Conservation (phyloP, 305 asterid species). For the Caryopteris hybrid region DNA sequence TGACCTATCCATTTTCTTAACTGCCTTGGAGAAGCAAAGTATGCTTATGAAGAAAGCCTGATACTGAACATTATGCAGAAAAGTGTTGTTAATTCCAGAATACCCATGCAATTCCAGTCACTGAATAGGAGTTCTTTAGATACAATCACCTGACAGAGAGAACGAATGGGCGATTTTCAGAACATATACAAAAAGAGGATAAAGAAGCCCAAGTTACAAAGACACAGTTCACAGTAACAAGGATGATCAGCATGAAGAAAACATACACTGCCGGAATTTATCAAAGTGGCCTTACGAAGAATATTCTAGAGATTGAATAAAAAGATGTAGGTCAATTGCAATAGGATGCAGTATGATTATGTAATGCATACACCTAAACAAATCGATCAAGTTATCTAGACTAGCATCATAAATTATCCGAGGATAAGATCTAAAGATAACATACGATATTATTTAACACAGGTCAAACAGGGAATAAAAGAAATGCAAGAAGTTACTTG, state of each 20-base stretch:
- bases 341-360: background rate
- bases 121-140: constrained; percentile 19
- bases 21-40: constrained; percentile 18
- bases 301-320: background rate
- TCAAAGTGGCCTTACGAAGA: background rate
- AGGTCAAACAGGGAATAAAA: background rate
- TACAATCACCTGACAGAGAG: constrained; percentile 36
- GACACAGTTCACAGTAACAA: background rate
- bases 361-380: background rate
- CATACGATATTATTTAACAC: background rate
- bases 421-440: background rate
- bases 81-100: background rate
- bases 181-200: background rate
- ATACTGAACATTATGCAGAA: constrained; percentile 5
- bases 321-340: background rate
- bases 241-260: background rate
- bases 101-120: constrained; percentile 5
- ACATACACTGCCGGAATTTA: background rate
- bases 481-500: constrained; percentile 8
- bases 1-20: constrained; percentile 65
- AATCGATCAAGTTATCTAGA: background rate
- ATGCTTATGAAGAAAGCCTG: constrained; percentile 6
- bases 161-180: background rate
- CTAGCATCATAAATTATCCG: background rate
- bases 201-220: background rate